Conservation (phyloP, 73 alveolate species). For the Urostyla sp. region DNA sequence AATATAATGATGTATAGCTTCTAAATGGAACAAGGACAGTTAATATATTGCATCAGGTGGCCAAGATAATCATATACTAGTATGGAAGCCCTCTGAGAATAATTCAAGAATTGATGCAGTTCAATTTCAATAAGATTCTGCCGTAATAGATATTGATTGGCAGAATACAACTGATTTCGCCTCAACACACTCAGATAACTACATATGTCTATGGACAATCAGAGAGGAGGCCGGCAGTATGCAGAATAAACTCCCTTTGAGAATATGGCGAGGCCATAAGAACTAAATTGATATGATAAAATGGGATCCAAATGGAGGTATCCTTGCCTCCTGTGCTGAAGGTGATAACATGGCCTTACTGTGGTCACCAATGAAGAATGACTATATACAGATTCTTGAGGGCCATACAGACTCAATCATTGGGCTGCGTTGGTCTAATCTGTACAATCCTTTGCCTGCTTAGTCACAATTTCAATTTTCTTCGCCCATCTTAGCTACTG, state of each 20-base stretch:
- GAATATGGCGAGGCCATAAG: conserved; percentile 53
- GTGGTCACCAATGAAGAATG: conserved; percentile 49
- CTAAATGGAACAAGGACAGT: conserved; percentile 67
- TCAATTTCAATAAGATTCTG: conserved; percentile 31
- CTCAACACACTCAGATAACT: conserved; percentile 39
- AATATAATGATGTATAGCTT: conserved; percentile 4
- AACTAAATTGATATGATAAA: conserved; percentile 19
- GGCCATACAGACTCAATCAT: conserved; percentile 17
- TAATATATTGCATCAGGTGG: conserved; percentile 50
- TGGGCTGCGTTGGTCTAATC: conserved; percentile 10
- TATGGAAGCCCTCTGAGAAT: conserved; percentile 46
- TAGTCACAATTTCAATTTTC: not conserved
- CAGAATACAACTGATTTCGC: conserved; percentile 55
- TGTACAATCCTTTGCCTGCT: conserved; percentile 1
- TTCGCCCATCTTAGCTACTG: conserved; percentile 64
- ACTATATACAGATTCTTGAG: not conserved
- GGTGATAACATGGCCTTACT: conserved; percentile 17
- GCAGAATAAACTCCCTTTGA: no score
- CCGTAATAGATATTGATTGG: conserved; percentile 61
- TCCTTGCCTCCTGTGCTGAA: conserved; percentile 60
- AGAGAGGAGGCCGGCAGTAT: not conserved
- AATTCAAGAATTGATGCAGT: not conserved
- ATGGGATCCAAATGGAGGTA: conserved; percentile 69
- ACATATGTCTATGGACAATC: conserved; percentile 54
- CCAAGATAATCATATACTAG: conserved; percentile 23